Evolutionary conservation across 2,329 filamentous ascomycete species (phyloP).

Genomic region (Talaromyces verruculosus): DNA sequence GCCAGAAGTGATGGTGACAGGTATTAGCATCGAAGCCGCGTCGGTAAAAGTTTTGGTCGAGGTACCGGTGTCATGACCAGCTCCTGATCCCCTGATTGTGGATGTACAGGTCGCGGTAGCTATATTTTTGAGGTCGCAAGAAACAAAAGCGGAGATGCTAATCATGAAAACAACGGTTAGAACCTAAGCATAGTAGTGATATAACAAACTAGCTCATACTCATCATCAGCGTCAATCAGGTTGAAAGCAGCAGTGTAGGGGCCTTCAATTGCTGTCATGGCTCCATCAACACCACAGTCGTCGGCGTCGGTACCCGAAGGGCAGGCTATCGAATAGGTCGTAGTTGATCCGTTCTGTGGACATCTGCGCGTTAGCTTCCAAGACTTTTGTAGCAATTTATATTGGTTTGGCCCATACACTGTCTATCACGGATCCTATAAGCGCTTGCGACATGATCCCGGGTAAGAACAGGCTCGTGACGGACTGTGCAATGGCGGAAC

Average conservation of each 20-base stretch:
- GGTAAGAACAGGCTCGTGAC: conserved; percentile 13
- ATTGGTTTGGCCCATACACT: not conserved
- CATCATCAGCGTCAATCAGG: not conserved
- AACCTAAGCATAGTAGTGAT: not conserved
- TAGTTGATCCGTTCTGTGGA: conserved; percentile 4
- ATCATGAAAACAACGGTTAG: not conserved
- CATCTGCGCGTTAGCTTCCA: not conserved
- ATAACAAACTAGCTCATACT: not conserved
- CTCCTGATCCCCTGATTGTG: conserved; percentile 9
- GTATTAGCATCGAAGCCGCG: not conserved
- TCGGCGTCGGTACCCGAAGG: not conserved
- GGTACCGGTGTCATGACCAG: conserved; percentile 4
- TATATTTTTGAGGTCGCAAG: conserved; percentile 1
- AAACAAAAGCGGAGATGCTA: conserved; percentile 12
- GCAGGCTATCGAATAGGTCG: conserved; percentile 10
- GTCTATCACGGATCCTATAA: conserved; percentile 7
- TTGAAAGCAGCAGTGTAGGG: conserved; percentile 2
- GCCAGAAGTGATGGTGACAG: conserved; percentile 6
- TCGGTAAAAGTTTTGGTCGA: not conserved
- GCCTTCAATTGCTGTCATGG: conserved; percentile 11
- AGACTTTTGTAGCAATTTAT: not conserved
- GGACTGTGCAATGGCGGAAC: not conserved
- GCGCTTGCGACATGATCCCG: not conserved
- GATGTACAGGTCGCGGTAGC: conserved; percentile 9
- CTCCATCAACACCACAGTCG: conserved; percentile 1